phyloP scores from a whole-genome alignment of 208 protist genomes.

The Trichomonas tenax region DNA sequence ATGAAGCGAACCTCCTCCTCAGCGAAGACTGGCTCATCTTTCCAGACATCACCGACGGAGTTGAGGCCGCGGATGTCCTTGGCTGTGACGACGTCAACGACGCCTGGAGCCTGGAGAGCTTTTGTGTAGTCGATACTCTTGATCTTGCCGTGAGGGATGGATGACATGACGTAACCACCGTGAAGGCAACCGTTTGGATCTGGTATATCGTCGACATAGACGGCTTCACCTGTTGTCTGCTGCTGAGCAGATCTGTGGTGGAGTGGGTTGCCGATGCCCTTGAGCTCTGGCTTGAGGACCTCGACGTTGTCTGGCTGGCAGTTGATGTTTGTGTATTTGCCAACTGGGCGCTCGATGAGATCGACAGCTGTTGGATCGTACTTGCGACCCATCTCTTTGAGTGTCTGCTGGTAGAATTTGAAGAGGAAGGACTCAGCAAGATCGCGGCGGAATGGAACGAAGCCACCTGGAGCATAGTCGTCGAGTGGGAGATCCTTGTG shows the following conservation, averaged over 20 bases:
- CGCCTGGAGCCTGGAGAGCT: constrained; percentile 33
- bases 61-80: constrained; percentile 31
- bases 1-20: constrained; percentile 26
- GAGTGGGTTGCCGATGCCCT: not conserved
- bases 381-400: not conserved
- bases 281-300: not conserved
- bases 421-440: constrained; percentile 57
- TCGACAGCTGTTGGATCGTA: not conserved
- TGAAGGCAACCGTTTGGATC: not conserved
- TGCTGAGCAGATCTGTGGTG: constrained; percentile 42
- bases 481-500: constrained; percentile 28
- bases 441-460: constrained; percentile 48
- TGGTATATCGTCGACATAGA: constrained; percentile 43
- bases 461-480: constrained; percentile 46
- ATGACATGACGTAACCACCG: constrained; percentile 29
- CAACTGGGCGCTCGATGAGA: not conserved
- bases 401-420: constrained; percentile 53
- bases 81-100: constrained; percentile 23
- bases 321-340: not conserved
- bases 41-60: constrained; percentile 36
- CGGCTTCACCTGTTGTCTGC: constrained; percentile 59
- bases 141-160: constrained; percentile 29
- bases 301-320: not conserved
- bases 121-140: constrained; percentile 7
- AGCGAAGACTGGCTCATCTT: constrained; percentile 57